A percentile compares a stretch with the other conserved stretches of the same genome.
phyloP scores from a whole-genome alignment of 1,139 yeast genomes.

The Petasospora rhodanensis region DNA sequence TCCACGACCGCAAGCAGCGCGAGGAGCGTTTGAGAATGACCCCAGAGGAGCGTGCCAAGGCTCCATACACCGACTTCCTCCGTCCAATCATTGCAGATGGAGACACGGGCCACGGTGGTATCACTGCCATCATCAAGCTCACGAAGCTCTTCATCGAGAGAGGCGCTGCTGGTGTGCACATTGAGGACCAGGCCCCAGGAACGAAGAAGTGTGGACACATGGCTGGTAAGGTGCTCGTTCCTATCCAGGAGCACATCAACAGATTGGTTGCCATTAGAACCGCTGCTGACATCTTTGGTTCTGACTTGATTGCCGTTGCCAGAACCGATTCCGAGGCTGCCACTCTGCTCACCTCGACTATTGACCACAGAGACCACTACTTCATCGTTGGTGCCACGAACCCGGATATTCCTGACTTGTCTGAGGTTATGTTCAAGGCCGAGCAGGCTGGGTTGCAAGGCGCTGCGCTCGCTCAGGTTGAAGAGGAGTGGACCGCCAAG shows the following conservation, averaged over 20 bases:
- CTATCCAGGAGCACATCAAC: constrained; percentile 95
- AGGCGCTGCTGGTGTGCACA: constrained; percentile 98
- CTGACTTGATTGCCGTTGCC: constrained; percentile 82
- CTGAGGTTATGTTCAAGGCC: constrained; percentile 77
- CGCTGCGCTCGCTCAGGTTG: constrained; percentile 64
- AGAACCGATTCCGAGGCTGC: constrained; percentile 98
- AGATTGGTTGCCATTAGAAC: constrained; percentile 93
- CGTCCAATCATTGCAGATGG: constrained; percentile 97
- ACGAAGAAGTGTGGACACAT: constrained; percentile 95
- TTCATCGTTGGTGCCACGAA: constrained; percentile 88
- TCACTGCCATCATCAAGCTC: constrained; percentile 91
- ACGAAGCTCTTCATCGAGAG: constrained; percentile 96
- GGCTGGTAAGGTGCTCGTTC: constrained; percentile 98
- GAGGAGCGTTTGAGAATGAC: constrained; percentile 70
- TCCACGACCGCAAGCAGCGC: constrained; percentile 95
- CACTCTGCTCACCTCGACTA: constrained; percentile 86
- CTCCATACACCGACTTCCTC: constrained; percentile 65
- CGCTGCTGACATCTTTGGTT: constrained; percentile 89
- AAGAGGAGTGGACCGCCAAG: constrained; percentile 74
- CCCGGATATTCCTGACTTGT: constrained; percentile 63
- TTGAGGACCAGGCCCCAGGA: constrained; percentile 98
- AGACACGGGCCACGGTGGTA: constrained; percentile 98
- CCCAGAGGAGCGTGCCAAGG: constrained; percentile 57
- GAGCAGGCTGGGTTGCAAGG: constrained; percentile 73
- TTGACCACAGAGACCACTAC: constrained; percentile 93